Conservation (phyloP, 306 rosid genomes). For the Vigna radiata region DNA sequence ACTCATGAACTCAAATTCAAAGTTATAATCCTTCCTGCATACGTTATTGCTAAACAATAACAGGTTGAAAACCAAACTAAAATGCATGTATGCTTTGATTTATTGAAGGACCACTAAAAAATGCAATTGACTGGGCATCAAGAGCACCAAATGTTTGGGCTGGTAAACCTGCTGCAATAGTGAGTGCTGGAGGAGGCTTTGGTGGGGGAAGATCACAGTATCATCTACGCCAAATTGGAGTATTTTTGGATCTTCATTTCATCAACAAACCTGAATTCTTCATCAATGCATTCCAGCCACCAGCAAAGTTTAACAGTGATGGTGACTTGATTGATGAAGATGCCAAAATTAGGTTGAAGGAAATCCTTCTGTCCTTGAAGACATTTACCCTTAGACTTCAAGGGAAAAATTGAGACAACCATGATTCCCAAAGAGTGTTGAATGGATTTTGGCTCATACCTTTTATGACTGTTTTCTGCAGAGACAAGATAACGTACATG, state of each 20-base stretch:
- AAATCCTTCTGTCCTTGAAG: slow-evolving; percentile 63
- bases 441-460: slow-evolving; percentile 34
- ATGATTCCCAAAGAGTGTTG: neutral
- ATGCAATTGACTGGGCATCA: slow-evolving; percentile 54
- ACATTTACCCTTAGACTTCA: slow-evolving; percentile 59
- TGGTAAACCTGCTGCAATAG: slow-evolving; percentile 81
- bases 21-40: no score
- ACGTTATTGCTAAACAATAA: neutral
- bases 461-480: neutral
- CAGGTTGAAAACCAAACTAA: neutral
- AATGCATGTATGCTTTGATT: neutral
- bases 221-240: slow-evolving; percentile 92
- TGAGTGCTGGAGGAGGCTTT: slow-evolving; percentile 78
- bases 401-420: slow-evolving; percentile 36
- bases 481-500: neutral
- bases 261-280: slow-evolving; percentile 89
- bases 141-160: slow-evolving; percentile 85
- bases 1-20: no score
- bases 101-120: slow-evolving; percentile 44
- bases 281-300: slow-evolving; percentile 71
- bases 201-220: slow-evolving; percentile 81
- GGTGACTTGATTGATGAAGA: slow-evolving; percentile 77
- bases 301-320: slow-evolving; percentile 66
- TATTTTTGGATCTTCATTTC: slow-evolving; percentile 86
- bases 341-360: slow-evolving; percentile 52